Evolutionary conservation across 257 asterid species (phyloP), one percentile per base, ranked within the genome.

Genomic region (Galeopsis tetrahit): DNA sequence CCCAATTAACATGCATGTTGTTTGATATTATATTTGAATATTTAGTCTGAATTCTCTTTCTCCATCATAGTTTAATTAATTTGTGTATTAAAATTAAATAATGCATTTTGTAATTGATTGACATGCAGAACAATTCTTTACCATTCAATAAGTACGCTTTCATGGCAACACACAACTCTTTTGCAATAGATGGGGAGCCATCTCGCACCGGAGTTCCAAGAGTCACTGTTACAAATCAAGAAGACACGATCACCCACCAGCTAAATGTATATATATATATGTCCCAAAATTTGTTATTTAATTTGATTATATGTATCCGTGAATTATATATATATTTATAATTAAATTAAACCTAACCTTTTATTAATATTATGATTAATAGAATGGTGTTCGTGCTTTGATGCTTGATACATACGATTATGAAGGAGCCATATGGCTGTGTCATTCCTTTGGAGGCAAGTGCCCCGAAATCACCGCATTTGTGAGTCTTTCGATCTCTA

Each of bases 401-500:
- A 89, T 89, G 97, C 89, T 91, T 6, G 97, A 91, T 69, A 81
- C 87, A 0, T 91, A 89, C 21, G 96, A 91, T 74, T 89, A 64
- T 11, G 55, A 85, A 40, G 96, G 91, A 46, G 89, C 75, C 69
- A 81, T 89, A 42, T 91, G 97, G 97, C 10, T 91, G 65, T 91
- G 97, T 81, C 97, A 91, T 76, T 91, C 97, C 2, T 87, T 86
- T 38, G 85, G 88, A 31, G 93, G 96, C 78, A 9, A 34, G 21
- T 91, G 96, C 63, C 80, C 59, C 39, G 90, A 89, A 60, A 63
- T 43, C 13, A 89, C 97, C 0, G 91, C 95, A 59, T 91, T 89
- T 55, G 97, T 91, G 70, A 71, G 92, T n/a, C n/a, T n/a, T n/a
- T n/a, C n/a, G n/a, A n/a, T 21, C 28, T 21, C 28, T 21, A 21